Percentiles rank a stretch among this genome's conserved stretches.
These are phyloP conservation scores for Fonsecaea erecta DNA, from an alignment of 2,329 filamentous ascomycete species.

Conservation along the genomic window DNA sequence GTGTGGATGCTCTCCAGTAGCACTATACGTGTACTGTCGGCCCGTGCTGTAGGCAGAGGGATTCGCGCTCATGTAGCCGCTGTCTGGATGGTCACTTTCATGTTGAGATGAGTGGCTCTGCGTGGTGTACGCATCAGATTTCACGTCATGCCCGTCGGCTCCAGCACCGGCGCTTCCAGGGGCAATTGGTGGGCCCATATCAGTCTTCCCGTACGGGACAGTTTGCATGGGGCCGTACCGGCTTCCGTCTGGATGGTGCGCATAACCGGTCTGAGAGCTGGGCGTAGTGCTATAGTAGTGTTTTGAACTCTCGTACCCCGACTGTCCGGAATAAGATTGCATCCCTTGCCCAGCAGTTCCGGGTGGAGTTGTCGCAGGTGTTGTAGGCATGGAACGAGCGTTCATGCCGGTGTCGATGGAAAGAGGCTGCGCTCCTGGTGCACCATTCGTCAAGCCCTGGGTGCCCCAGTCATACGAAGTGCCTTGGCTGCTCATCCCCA, in stretches of 20 bases:
- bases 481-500: constrained; percentile 73
- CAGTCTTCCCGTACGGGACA: constrained; percentile 74
- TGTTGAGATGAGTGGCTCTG: constrained; percentile 61
- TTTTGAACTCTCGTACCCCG: constrained; percentile 75
- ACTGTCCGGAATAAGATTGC: constrained; percentile 71
- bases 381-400: constrained; percentile 83
- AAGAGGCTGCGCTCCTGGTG: constrained; percentile 70
- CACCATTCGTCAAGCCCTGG: constrained; percentile 64
- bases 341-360: constrained; percentile 76
- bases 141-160: constrained; percentile 67
- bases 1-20: constrained; percentile 74
- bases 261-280: constrained; percentile 69
- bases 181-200: constrained; percentile 81
- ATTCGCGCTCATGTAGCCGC: constrained; percentile 86
- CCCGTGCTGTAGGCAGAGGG: constrained; percentile 71
- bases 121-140: constrained; percentile 67
- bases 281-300: constrained; percentile 76
- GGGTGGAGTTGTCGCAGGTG: constrained; percentile 88
- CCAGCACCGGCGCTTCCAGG: constrained; percentile 63
- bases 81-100: constrained; percentile 70
- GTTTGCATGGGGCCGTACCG: constrained; percentile 63
- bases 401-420: constrained; percentile 81
- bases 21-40: constrained; percentile 78
- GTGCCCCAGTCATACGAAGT: constrained; percentile 78
- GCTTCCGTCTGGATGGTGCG: constrained; percentile 70